Percentiles rank a stretch among this genome's conserved stretches.
Conservation (phyloP, 2,329 filamentous ascomycete genomes). For the Nemania abortiva region DNA sequence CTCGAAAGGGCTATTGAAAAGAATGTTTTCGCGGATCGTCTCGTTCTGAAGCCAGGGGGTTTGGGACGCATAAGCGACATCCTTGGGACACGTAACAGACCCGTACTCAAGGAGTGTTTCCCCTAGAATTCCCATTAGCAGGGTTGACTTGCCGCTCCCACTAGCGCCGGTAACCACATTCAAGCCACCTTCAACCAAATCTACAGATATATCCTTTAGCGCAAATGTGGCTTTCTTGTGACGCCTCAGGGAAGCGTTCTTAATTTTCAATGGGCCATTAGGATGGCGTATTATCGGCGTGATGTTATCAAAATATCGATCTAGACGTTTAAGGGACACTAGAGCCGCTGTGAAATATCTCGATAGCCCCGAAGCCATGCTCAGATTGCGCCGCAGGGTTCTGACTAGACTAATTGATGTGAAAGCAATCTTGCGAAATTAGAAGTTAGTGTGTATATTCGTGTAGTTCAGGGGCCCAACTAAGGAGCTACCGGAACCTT, state of each 20-base stretch:
- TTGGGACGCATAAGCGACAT: slow-evolving; percentile 69
- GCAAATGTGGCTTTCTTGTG: slow-evolving; percentile 64
- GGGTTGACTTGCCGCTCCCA: slow-evolving; percentile 68
- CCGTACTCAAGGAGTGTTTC: slow-evolving; percentile 65
- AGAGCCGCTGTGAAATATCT: slow-evolving; percentile 57
- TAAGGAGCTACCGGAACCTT: neutral
- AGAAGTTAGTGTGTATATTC: slow-evolving; percentile 3
- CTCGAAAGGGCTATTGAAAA: slow-evolving; percentile 66
- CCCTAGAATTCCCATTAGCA: slow-evolving; percentile 66
- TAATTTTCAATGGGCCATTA: slow-evolving; percentile 61
- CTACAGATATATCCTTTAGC: slow-evolving; percentile 61
- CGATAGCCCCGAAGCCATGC: slow-evolving; percentile 61
- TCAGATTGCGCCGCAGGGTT: slow-evolving; percentile 65
- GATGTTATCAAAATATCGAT: slow-evolving; percentile 66
- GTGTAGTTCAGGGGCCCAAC: neutral
- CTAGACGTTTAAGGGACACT: slow-evolving; percentile 64
- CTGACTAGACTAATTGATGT: slow-evolving; percentile 67
- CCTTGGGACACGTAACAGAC: slow-evolving; percentile 61
- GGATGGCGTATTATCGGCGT: slow-evolving; percentile 62
- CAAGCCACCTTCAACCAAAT: slow-evolving; percentile 66
- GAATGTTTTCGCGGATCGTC: slow-evolving; percentile 66
- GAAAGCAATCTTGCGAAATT: slow-evolving; percentile 60
- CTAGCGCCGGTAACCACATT: slow-evolving; percentile 67
- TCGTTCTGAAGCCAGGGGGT: slow-evolving; percentile 70
- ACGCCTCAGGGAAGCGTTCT: slow-evolving; percentile 61